phyloP scores from a whole-genome alignment of 345 rosid species.

The Leavenworthia alabamica region DNA sequence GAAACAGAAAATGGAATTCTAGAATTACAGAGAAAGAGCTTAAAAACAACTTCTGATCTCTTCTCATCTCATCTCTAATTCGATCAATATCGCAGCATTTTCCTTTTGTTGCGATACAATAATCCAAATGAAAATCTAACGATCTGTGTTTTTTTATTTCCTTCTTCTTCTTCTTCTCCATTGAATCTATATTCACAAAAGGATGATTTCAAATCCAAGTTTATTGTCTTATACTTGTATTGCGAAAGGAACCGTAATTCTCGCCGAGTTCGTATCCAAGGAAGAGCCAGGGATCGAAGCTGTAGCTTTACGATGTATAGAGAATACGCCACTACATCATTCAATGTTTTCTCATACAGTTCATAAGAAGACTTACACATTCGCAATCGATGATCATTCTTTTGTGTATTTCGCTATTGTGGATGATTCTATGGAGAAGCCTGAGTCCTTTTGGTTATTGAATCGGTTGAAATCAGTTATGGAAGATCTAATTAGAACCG shows the following conservation, averaged over 20 bases:
- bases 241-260: slow-evolving; percentile 51
- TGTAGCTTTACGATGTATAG: slow-evolving; percentile 53
- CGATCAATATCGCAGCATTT: slow-evolving; percentile 18
- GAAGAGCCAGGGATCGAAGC: slow-evolving; percentile 51
- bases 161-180: slow-evolving; percentile 7
- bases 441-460: slow-evolving; percentile 49
- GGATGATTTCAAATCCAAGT: slow-evolving; percentile 59
- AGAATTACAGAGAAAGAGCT: neutral
- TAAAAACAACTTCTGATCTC: neutral
- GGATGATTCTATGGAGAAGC: slow-evolving; percentile 38
- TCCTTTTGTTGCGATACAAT: neutral
- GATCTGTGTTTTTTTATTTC: neutral
- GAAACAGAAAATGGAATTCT: neutral
- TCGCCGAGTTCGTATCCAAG: slow-evolving; percentile 51
- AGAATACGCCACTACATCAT: slow-evolving; percentile 63
- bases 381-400: slow-evolving; percentile 47
- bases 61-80: neutral
- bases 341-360: slow-evolving; percentile 65
- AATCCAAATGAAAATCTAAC: slow-evolving; percentile 20
- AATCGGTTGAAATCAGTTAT: slow-evolving; percentile 43
- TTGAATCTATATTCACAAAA: neutral
- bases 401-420: slow-evolving; percentile 57
- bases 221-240: slow-evolving; percentile 57
- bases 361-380: slow-evolving; percentile 45
- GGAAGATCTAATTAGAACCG: slow-evolving; percentile 34